Evolutionary conservation across 306 rosid genomes (phyloP).

Genomic region (Pyrus pyrifolia): DNA sequence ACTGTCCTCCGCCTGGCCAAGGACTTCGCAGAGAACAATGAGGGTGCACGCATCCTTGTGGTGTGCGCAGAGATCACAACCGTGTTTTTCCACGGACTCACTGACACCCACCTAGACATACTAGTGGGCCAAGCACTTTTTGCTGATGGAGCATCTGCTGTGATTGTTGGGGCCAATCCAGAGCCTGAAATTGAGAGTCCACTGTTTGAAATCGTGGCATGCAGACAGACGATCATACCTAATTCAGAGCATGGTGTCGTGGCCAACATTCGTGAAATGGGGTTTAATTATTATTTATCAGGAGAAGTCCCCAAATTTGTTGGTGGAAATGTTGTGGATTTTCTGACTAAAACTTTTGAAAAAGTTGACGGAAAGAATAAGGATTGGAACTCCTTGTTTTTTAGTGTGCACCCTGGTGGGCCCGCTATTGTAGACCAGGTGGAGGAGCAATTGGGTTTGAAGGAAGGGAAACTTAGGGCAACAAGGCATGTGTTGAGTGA

Average conservation of each 20-base stretch:
- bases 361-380: slow-evolving; percentile 8
- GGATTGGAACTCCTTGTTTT: slow-evolving; percentile 33
- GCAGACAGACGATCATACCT: neutral
- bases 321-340: slow-evolving; percentile 15
- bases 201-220: slow-evolving; percentile 11
- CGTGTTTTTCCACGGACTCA: slow-evolving; percentile 16
- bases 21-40: slow-evolving; percentile 33
- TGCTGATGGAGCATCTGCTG: slow-evolving; percentile 29
- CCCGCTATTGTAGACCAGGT: slow-evolving; percentile 20
- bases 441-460: slow-evolving; percentile 15
- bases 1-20: slow-evolving; percentile 31
- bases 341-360: neutral
- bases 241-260: slow-evolving; percentile 27
- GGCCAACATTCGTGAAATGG: slow-evolving; percentile 32
- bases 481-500: slow-evolving; percentile 21
- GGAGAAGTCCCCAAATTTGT: slow-evolving; percentile 7
- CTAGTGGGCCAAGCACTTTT: slow-evolving; percentile 40
- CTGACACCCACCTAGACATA: slow-evolving; percentile 16
- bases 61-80: neutral
- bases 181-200: neutral
- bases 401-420: slow-evolving; percentile 23
- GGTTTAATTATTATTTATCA: slow-evolving; percentile 15
- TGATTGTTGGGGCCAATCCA: slow-evolving; percentile 24
- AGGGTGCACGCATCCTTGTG: neutral
- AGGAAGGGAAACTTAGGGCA: slow-evolving; percentile 23